Evolutionary conservation across 2,329 filamentous ascomycete genomes (phyloP).

Genomic region (Botrytis elliptica): DNA sequence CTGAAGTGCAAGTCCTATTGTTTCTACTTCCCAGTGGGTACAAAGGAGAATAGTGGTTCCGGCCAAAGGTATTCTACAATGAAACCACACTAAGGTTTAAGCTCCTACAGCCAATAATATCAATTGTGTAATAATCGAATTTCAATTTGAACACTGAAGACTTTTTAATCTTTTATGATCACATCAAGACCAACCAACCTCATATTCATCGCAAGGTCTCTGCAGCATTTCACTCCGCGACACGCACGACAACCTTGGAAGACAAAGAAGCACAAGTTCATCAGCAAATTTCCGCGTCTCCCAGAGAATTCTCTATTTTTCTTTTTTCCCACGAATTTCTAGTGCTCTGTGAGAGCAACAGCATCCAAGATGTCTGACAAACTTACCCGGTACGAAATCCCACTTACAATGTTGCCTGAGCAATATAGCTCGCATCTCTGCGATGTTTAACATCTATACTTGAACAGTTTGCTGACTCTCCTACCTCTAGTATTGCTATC

Average conservation of each 20-base stretch:
- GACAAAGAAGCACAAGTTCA: background rate
- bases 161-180: conserved; percentile 1
- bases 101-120: conserved; percentile 9
- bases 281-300: background rate
- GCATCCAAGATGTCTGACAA: conserved; percentile 74
- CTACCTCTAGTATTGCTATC: conserved; percentile 79
- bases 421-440: background rate
- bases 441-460: background rate
- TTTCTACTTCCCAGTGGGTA: background rate
- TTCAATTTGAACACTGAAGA: background rate
- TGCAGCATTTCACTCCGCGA: background rate
- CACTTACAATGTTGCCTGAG: background rate
- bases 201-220: background rate
- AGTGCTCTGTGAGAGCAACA: conserved; percentile 15
- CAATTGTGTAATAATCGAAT: conserved; percentile 12
- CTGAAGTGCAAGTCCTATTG: background rate
- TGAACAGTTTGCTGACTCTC: conserved; percentile 20
- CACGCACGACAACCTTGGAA: background rate
- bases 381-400: conserved; percentile 79
- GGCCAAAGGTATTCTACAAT: background rate
- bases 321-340: background rate
- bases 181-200: background rate
- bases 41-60: background rate
- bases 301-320: background rate
- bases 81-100: background rate